Evolutionary conservation across 768 basidiomycete species (phyloP), one percentile per base, ranked within the genome.

Genomic region (Sutorius australiensis): DNA sequence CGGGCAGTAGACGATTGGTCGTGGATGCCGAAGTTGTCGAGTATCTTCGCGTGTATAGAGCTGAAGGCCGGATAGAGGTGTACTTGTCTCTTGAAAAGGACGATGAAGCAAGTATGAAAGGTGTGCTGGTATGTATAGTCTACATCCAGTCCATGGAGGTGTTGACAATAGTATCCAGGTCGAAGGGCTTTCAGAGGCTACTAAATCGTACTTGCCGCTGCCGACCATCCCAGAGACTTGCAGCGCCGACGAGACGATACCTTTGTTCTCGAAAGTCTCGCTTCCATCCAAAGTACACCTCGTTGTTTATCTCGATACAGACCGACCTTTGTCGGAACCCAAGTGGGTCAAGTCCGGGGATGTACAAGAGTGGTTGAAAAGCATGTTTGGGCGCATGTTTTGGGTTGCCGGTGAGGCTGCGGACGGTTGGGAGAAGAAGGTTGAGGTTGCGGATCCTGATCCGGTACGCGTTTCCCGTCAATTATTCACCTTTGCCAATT

Each of bases 281-380:
- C 67, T 79, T 17, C 83, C 87, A 27, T 71, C 77, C 21, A 79
- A 79, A 28, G 65, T 89, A 17, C 82, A 79, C n/a, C 73, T 97
- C 42, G 63, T 81, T 10, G 85, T 89, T 21, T 80, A 92, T 71
- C 80, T 98, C 56, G 95, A 99, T 69, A 89, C 82, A 51, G 82
- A 81, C 31, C 83, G 89, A 53, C 97, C 97, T 0, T 73, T 98
- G 32, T 94, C 93, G 14, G 94, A 98, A 67, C 93, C 97, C 7
- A 89, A 92, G 67, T 99, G 95, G 97, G 92, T 93, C 34, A 92
- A 93, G 69, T 87, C 88, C 8, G 95, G 95, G 30, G 90, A 95
- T 65, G 82, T 95, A 21, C 92, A 95, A 61, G 93, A 94, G 36
- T 98, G 95, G 95, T 73, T 92, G 61, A 83, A 83, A 68, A 89